Evolutionary conservation across 2,329 filamentous ascomycete genomes (phyloP), one percentile per base, ranked within the genome.

Genomic region (Ceratocystis lukuohia): DNA sequence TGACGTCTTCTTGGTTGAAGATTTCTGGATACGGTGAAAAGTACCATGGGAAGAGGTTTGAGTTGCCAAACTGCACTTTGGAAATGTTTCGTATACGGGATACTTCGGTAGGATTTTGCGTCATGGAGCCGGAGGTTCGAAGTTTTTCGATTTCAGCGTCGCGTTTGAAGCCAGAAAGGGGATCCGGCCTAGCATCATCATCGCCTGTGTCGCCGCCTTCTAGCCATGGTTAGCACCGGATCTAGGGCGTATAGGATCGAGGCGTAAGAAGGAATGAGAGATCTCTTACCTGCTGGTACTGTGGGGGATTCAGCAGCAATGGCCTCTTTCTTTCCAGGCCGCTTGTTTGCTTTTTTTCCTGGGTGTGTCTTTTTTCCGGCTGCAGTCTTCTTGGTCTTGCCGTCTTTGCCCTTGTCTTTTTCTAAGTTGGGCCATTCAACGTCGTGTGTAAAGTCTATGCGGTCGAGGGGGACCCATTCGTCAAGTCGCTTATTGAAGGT

Each of bases 91-190:
- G 88, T 66, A 99, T 96, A 65, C 95, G 88, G 28, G 93, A 93
- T 69, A 99, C 91, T 74, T 99, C 95, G 12, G 93, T 91, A 67
- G 96, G 94, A 70, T 97, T 97, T 74, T 99, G 95, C 10, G 95
- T 99, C 94, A 99, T 97, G 69, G 91, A 96, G 41, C 94, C 95
- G 28, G 90, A 89, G 2, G 91, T 96, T 50, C 94, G 86, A 8
- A 99, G 81, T 74, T 96, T 96, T 74, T 99, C 94, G 67, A 97
- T 96, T 75, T 99, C 94, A 70, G 95, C 89, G 74, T 96, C 89
- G 62, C 88, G 84, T 69, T 88, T 87, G 73, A 89, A 93, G 4
- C 81, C 79, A 12, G 78, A 76, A 69, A 76, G 53, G 5, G 62
- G 53, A 61, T 61, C 45, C 33, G 62, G 61, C 44, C 65, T 66